These are phyloP conservation scores for Trichomonascaceae sp. DNA, from an alignment of 1,139 yeast species.

Conservation along the genomic window DNA sequence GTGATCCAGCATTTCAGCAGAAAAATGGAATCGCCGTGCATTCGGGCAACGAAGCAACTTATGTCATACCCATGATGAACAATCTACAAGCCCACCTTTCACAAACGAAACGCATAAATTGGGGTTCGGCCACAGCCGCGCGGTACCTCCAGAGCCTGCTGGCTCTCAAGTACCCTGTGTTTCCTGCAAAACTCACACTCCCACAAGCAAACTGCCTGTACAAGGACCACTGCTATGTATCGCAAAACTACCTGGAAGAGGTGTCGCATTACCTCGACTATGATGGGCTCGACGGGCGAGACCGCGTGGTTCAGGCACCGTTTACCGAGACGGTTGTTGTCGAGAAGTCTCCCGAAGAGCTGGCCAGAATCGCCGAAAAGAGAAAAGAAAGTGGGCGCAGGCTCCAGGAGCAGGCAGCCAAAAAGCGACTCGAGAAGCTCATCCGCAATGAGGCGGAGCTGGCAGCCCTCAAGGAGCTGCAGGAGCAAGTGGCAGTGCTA, in stretches of 20 bases:
- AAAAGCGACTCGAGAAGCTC: constrained; percentile 66
- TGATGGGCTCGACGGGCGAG: constrained; percentile 50
- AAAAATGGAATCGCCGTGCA: constrained; percentile 62
- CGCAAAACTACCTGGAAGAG: constrained; percentile 55
- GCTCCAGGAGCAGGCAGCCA: constrained; percentile 86
- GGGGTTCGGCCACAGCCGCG: constrained; percentile 78
- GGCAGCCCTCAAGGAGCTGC: constrained; percentile 51
- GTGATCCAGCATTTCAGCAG: neutral
- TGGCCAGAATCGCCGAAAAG: constrained; percentile 63
- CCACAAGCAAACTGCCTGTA: constrained; percentile 57
- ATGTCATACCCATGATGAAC: constrained; percentile 63
- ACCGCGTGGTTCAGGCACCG: constrained; percentile 75
- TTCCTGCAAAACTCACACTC: constrained; percentile 58
- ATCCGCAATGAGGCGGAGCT: constrained; percentile 71
- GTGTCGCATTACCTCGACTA: constrained; percentile 43
- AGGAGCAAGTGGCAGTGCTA: constrained; percentile 37
- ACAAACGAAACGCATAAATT: constrained; percentile 70
- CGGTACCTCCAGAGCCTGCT: constrained; percentile 51
- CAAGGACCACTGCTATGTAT: constrained; percentile 67
- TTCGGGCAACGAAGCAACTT: constrained; percentile 73
- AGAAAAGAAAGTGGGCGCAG: constrained; percentile 79
- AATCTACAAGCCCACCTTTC: constrained; percentile 54
- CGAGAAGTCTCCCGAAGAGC: constrained; percentile 74
- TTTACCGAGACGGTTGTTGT: constrained; percentile 48
- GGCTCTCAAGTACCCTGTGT: constrained; percentile 78